Evolutionary conservation across 2,329 filamentous ascomycete species (phyloP).

Genomic region (Aspergillus sp.): DNA sequence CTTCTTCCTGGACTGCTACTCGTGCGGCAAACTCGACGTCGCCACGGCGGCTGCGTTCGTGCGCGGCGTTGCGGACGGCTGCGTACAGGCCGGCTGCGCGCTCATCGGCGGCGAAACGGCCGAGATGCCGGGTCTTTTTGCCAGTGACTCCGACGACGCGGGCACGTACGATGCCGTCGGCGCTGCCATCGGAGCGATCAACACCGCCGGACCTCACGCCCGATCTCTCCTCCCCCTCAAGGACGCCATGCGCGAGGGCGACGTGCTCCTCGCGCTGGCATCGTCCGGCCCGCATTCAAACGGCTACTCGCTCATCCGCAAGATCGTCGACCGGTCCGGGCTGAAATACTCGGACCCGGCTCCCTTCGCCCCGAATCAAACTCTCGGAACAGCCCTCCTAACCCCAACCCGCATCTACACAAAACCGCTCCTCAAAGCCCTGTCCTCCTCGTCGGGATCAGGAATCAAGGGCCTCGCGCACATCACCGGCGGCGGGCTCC

Average conservation of each 20-base stretch:
- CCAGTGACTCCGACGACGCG: slow-evolving; percentile 33
- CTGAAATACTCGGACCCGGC: slow-evolving; percentile 63
- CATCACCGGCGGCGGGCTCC: slow-evolving; percentile 88
- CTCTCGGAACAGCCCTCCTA: slow-evolving; percentile 67
- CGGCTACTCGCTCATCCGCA: slow-evolving; percentile 91
- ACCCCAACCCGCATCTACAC: slow-evolving; percentile 94
- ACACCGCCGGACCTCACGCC: slow-evolving; percentile 43
- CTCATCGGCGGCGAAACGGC: slow-evolving; percentile 96
- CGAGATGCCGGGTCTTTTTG: slow-evolving; percentile 95
- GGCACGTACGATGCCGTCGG: slow-evolving; percentile 92
- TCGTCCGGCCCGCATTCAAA: slow-evolving; percentile 92
- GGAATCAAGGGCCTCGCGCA: slow-evolving; percentile 84
- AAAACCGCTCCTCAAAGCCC: slow-evolving; percentile 62
- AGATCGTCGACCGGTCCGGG: slow-evolving; percentile 67
- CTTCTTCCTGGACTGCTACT: slow-evolving; percentile 97
- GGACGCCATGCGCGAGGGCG: slow-evolving; percentile 67
- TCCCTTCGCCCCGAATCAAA: slow-evolving; percentile 68
- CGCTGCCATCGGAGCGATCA: slow-evolving; percentile 77
- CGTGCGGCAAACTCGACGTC: slow-evolving; percentile 78
- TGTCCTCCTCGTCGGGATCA: slow-evolving; percentile 51
- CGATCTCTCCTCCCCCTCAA: slow-evolving; percentile 65
- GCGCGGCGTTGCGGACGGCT: slow-evolving; percentile 80
- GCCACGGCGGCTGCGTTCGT: slow-evolving; percentile 76
- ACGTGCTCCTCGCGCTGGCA: slow-evolving; percentile 75
- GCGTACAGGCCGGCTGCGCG: slow-evolving; percentile 74